Evolutionary conservation across 768 basidiomycete genomes (phyloP), one percentile per base, ranked within the genome.

Genomic region (Boletus fagicola): DNA sequence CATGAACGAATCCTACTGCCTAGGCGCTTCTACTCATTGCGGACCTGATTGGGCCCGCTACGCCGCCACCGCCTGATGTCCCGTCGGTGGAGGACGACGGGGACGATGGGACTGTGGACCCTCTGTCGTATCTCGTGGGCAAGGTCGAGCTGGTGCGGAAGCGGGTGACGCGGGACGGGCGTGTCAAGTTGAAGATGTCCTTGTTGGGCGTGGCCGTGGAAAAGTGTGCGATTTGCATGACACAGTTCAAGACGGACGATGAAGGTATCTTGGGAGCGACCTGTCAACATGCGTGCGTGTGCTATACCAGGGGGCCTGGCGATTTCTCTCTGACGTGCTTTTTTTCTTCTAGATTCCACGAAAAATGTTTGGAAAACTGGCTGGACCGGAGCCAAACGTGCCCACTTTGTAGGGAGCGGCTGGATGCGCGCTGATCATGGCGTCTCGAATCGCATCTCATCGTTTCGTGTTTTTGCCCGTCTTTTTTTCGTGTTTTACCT

Each of bases 221-320:
- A 60, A 82, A 82, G 65, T 92, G 90, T 70, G 80, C 84, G 40
- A 85, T 90, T 49, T 92, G 90, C 67, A 73, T 90, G 68, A 80
- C 78, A 47, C 86, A 86, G 72, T 92, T 89, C 74, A 83, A 76
- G 71, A 77, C 74, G 9, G 80, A 72, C 18, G 85, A 91, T 56
- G 62, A 65, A 54, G 87, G 80, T 15, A 80, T 80, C 35, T 64
- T 88, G 70, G 79, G 81, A 4, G 80, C 80, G 15, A 72, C 66
- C 20, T 92, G 89, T 68, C 76, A 75, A 59, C 89, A 91, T 74
- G 76, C 80, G 67, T 82, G 49, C 64, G 77, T 72, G 11, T 52
- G 9, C 22, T 26, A 24, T 49, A 48, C 8, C 8, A 13, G 12
- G 15, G 35, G 15, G 5, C n/a, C n/a, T n/a, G 15, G 16, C 6